Evolutionary conservation across 176 grass and related monocot genomes (phyloP).

Genomic region (Miscanthus lutarioriparius): DNA sequence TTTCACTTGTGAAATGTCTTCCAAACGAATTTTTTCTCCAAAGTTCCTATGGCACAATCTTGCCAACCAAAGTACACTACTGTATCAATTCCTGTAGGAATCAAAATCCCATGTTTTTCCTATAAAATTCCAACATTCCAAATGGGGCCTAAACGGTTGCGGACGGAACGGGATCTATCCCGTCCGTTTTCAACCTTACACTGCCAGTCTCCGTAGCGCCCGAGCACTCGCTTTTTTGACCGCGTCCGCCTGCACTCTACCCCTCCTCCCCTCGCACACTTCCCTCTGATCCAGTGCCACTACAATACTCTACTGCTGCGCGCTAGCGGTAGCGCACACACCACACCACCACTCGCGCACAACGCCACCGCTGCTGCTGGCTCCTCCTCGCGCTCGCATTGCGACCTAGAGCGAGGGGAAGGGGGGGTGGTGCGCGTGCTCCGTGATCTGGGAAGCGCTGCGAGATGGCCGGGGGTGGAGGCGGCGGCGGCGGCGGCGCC

Average conservation of each 20-base stretch:
- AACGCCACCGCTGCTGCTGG: background rate
- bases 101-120: no score
- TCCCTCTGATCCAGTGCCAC: conserved; percentile 30
- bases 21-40: no score
- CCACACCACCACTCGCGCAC: conserved; percentile 10
- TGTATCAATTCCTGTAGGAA: no score
- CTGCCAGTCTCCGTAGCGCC: background rate
- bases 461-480: conserved; percentile 66
- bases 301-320: conserved; percentile 5
- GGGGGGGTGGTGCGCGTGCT: background rate
- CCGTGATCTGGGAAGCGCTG: conserved; percentile 29
- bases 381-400: conserved; percentile 28
- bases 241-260: background rate
- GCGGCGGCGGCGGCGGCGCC: conserved; percentile 50
- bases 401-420: background rate
- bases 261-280: background rate
- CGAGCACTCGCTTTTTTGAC: conserved; percentile 60
- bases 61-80: no score
- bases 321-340: background rate
- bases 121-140: no score
- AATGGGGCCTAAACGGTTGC: no score
- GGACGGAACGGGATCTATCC: no score
- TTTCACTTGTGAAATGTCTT: no score
- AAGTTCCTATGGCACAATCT: no score
- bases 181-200: no score